These are phyloP conservation scores for Zopfia rhizophila DNA, from an alignment of 2,329 filamentous ascomycete genomes.

Conservation along the genomic window DNA sequence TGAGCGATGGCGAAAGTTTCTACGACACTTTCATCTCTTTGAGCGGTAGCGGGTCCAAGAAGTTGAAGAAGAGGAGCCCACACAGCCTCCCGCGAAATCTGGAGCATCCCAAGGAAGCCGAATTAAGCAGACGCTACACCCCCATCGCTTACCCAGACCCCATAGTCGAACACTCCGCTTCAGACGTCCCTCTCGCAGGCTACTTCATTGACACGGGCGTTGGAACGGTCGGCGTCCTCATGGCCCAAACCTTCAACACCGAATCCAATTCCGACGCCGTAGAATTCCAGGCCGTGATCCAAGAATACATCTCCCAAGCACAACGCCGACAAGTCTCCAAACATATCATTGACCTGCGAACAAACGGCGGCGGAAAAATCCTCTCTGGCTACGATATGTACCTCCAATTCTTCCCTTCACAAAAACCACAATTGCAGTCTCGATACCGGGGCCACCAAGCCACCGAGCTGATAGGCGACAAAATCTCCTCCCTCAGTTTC, in stretches of 20 bases:
- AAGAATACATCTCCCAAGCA: slow-evolving; percentile 60
- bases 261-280: slow-evolving; percentile 23
- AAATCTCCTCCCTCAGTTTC: slow-evolving; percentile 31
- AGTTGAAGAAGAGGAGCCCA: slow-evolving; percentile 32
- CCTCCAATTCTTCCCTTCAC: slow-evolving; percentile 63
- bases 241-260: slow-evolving; percentile 54
- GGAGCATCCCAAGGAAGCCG: slow-evolving; percentile 40
- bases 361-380: slow-evolving; percentile 67
- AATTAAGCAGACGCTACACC: slow-evolving; percentile 32
- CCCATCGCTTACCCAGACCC: slow-evolving; percentile 50
- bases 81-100: slow-evolving; percentile 38
- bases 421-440: slow-evolving; percentile 56
- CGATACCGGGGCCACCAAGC: slow-evolving; percentile 59
- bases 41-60: slow-evolving; percentile 18
- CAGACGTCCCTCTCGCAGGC: slow-evolving; percentile 52
- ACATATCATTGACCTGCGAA: slow-evolving; percentile 71
- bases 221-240: slow-evolving; percentile 59
- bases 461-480: slow-evolving; percentile 38
- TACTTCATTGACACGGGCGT: slow-evolving; percentile 57
- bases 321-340: slow-evolving; percentile 63
- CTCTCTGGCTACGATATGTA: slow-evolving; percentile 58
- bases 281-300: slow-evolving; percentile 52
- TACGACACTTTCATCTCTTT: slow-evolving; percentile 49
- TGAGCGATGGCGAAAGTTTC: slow-evolving; percentile 51
- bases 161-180: slow-evolving; percentile 43